Percentiles rank a stretch among this genome's conserved stretches.
phyloP scores from a whole-genome alignment of 2,329 filamentous ascomycete genomes.

The Aspergillus pseudotamarii region DNA sequence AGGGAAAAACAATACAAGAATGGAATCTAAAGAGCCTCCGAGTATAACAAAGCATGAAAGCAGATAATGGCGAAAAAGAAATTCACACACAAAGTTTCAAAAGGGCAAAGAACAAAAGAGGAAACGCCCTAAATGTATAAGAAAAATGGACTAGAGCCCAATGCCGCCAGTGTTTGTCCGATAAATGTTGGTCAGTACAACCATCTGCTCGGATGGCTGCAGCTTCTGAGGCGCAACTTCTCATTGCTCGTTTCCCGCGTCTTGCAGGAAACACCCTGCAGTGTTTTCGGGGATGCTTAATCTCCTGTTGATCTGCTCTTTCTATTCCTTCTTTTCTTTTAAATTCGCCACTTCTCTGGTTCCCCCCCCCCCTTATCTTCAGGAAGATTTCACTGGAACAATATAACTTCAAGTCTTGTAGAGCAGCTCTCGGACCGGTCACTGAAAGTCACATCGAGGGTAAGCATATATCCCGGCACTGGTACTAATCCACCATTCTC shows the following conservation, averaged over 20 bases:
- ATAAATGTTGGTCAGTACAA: constrained; percentile 27
- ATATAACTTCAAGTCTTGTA: background rate
- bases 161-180: constrained; percentile 24
- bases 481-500: background rate
- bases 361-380: background rate
- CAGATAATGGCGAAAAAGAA: background rate
- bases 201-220: constrained; percentile 28
- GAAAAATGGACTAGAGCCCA: constrained; percentile 1
- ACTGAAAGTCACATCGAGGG: background rate
- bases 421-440: background rate
- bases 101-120: background rate
- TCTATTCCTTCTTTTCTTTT: background rate
- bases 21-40: constrained; percentile 2
- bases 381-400: background rate
- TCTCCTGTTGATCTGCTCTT: background rate
- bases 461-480: background rate
- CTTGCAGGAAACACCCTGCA: background rate
- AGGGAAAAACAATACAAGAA: constrained; percentile 1
- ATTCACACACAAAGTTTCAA: background rate
- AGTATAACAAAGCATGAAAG: constrained; percentile 4
- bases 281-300: background rate
- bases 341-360: background rate
- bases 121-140: background rate
- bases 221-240: constrained; percentile 16
- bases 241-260: constrained; percentile 7